phyloP scores from a whole-genome alignment of 257 asterid genomes.

The Gentiana straminea region DNA sequence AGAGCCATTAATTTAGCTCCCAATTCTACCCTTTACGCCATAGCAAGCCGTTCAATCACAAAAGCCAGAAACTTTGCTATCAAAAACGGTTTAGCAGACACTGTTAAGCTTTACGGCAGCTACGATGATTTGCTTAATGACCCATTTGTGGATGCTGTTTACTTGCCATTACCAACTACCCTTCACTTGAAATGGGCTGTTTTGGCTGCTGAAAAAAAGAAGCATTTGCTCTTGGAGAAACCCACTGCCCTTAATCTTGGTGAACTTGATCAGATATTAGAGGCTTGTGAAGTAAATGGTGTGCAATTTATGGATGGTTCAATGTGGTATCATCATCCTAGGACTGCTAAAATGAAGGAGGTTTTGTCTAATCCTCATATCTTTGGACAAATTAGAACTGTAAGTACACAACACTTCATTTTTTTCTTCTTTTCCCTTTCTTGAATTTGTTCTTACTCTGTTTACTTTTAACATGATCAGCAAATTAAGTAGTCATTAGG shows the following conservation, averaged over 20 bases:
- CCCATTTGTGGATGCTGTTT: constrained; percentile 62
- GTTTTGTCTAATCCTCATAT: constrained; percentile 28
- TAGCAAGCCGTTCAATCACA: constrained; percentile 60
- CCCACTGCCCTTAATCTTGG: constrained; percentile 57
- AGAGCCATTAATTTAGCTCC: constrained; percentile 55
- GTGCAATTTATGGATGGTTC: constrained; percentile 86
- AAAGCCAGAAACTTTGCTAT: constrained; percentile 47
- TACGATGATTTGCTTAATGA: constrained; percentile 58
- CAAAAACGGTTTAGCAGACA: constrained; percentile 30
- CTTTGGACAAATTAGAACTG: constrained; percentile 51
- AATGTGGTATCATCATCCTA: constrained; percentile 92
- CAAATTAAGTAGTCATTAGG: no score
- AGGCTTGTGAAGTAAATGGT: constrained; percentile 43
- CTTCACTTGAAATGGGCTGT: constrained; percentile 67
- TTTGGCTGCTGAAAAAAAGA: constrained; percentile 48
- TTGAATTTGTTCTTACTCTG: no score
- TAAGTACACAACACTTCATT: constrained; percentile 15
- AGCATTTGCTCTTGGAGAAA: constrained; percentile 70
- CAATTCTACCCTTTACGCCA: constrained; percentile 43
- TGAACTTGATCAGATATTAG: constrained; percentile 41
- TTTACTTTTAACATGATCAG: no score
- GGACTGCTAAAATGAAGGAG: constrained; percentile 56
- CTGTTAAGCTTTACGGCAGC: constrained; percentile 44
- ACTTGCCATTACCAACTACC: constrained; percentile 72
- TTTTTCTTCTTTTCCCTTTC: no score